phyloP scores from a whole-genome alignment of 106 monocot species.

The Dendrobium catenatum region DNA sequence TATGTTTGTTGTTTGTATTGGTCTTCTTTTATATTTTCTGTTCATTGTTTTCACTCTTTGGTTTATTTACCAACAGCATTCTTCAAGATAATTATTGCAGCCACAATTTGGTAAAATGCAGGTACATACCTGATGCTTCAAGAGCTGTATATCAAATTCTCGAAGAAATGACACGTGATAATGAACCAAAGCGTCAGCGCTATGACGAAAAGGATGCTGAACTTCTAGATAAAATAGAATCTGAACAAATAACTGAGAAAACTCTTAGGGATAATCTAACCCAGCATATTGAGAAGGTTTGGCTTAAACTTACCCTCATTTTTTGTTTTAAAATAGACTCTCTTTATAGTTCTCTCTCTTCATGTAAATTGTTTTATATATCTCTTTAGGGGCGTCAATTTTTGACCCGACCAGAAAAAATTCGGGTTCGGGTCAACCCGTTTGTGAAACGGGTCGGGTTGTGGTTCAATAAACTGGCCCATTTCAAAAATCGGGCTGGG shows the following conservation, averaged over 20 bases:
- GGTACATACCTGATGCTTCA: slow-evolving; percentile 73
- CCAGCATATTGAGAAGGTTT: slow-evolving; percentile 67
- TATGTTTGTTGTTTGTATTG: no score
- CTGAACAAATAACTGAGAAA: slow-evolving; percentile 48
- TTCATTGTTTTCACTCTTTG: no score
- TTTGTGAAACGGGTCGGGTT: no score
- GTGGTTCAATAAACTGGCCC: no score
- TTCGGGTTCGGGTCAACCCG: no score
- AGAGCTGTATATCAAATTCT: slow-evolving; percentile 51
- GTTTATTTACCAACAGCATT: not conserved
- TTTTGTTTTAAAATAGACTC: not conserved
- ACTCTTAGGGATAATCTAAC: slow-evolving; percentile 52
- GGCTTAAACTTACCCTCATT: no score
- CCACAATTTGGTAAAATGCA: slow-evolving; percentile 8
- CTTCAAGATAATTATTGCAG: not conserved
- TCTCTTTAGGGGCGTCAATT: no score
- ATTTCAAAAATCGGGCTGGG: no score
- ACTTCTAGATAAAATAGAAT: slow-evolving; percentile 43
- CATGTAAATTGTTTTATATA: not conserved
- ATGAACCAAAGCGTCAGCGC: slow-evolving; percentile 30
- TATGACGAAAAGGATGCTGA: slow-evolving; percentile 46
- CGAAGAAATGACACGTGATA: slow-evolving; percentile 31
- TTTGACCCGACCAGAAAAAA: no score
- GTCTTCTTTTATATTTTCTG: no score
- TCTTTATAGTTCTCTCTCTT: not conserved